phyloP scores from a whole-genome alignment of 441 rosid genomes.

The Eruca vesicaria region DNA sequence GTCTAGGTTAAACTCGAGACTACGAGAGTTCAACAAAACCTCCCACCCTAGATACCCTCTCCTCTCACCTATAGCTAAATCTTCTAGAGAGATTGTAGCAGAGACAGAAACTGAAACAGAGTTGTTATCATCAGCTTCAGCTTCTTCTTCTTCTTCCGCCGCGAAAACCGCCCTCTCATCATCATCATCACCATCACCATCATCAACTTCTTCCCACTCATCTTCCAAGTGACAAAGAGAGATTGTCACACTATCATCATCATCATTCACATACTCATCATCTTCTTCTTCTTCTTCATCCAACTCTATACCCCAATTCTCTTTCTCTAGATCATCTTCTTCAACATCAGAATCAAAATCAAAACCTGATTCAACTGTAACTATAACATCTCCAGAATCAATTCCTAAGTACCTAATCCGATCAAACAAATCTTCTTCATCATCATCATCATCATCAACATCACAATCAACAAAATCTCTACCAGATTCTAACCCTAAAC shows the following conservation, averaged over 20 bases:
- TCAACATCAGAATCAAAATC: slow-evolving; percentile 50
- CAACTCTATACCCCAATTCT: slow-evolving; percentile 34
- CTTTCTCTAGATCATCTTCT: slow-evolving; percentile 41
- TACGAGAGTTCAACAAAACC: slow-evolving; percentile 62
- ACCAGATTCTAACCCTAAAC: slow-evolving; percentile 45
- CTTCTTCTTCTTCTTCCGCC: not conserved
- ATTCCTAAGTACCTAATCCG: slow-evolving; percentile 32
- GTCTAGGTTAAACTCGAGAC: slow-evolving; percentile 53
- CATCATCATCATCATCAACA: slow-evolving; percentile 40
- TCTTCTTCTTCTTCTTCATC: slow-evolving; percentile 55
- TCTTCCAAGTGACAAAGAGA: slow-evolving; percentile 56
- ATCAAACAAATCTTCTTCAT: slow-evolving; percentile 49
- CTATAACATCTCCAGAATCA: slow-evolving; percentile 34
- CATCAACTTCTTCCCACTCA: not conserved
- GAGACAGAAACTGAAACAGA: slow-evolving; percentile 56
- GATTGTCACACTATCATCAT: slow-evolving; percentile 38
- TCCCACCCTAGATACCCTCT: slow-evolving; percentile 65
- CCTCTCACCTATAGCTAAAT: slow-evolving; percentile 46
- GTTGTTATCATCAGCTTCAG: slow-evolving; percentile 54
- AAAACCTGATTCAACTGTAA: slow-evolving; percentile 32
- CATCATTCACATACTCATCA: slow-evolving; percentile 36
- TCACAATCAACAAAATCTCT: slow-evolving; percentile 28
- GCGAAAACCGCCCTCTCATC: slow-evolving; percentile 37
- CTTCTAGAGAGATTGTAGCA: slow-evolving; percentile 57
- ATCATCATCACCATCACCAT: not conserved